Conservation (phyloP, 78 protist species). For the Protostelium mycophagum region DNA sequence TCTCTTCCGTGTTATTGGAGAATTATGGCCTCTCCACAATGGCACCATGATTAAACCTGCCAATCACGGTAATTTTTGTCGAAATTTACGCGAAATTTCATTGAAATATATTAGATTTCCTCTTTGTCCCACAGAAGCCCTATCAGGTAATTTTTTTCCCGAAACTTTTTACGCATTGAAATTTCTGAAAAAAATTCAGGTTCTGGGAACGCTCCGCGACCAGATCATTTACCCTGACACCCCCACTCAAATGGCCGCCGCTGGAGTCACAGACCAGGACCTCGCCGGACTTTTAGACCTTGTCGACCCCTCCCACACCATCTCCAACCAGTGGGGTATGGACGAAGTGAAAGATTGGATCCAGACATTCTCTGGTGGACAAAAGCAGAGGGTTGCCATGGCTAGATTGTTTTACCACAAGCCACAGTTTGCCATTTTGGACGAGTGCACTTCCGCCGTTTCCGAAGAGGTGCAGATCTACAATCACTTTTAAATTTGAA, state of each 20-base stretch:
- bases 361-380: slow-evolving; percentile 64
- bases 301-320: slow-evolving; percentile 58
- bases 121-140: slow-evolving; percentile 38
- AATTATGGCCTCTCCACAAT: slow-evolving; percentile 77
- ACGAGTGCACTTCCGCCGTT: slow-evolving; percentile 85
- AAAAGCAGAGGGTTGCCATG: slow-evolving; percentile 84
- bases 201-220: slow-evolving; percentile 78
- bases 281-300: slow-evolving; percentile 40
- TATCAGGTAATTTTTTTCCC: slow-evolving; percentile 64
- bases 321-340: slow-evolving; percentile 57
- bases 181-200: too few relatives aligned
- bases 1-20: slow-evolving; percentile 80
- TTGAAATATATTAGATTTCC: not conserved
- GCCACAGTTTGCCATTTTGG: slow-evolving; percentile 85
- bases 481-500: too few relatives aligned
- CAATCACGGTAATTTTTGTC: slow-evolving; percentile 29
- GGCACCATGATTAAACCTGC: slow-evolving; percentile 71
- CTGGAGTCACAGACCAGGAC: slow-evolving; percentile 71
- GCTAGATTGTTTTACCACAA: slow-evolving; percentile 81
- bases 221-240: slow-evolving; percentile 79
- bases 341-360: slow-evolving; percentile 59
- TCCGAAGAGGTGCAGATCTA: slow-evolving; percentile 51
- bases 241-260: slow-evolving; percentile 47
- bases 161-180: slow-evolving; percentile 80
- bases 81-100: not conserved